A percentile compares a stretch with the other conserved stretches of the same genome.
Conservation (phyloP, 1,284 basidiomycete species). For the Abortiporus biennis region DNA sequence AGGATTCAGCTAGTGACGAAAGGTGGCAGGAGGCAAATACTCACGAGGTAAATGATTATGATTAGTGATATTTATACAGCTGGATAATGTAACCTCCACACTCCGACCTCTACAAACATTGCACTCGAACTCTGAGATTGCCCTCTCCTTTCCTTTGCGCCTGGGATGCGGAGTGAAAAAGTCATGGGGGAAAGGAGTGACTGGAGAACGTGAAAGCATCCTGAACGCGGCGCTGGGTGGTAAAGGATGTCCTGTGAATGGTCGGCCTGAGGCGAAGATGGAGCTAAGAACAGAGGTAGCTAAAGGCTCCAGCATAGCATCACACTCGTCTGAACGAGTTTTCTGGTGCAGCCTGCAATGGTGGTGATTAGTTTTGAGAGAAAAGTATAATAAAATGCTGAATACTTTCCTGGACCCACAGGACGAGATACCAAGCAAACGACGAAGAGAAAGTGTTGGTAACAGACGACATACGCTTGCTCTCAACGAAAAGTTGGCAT, state of each 20-base stretch:
- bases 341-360: no score
- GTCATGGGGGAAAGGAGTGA: slow-evolving; percentile 33
- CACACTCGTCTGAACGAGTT: no score
- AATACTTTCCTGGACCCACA: background rate
- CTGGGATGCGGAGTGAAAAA: slow-evolving; percentile 52
- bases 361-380: no score
- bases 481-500: no score
- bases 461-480: no score
- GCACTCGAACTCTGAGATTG: slow-evolving; percentile 24
- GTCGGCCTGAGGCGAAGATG: slow-evolving; percentile 40
- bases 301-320: slow-evolving; percentile 43
- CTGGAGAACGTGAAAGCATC: slow-evolving; percentile 19
- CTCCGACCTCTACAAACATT: slow-evolving; percentile 9
- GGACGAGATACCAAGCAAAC: background rate
- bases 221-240: slow-evolving; percentile 17
- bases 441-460: no score
- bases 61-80: no score
- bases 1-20: no score
- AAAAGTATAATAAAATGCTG: no score
- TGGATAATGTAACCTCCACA: no score
- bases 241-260: slow-evolving; percentile 22
- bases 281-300: slow-evolving; percentile 44
- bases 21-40: no score
- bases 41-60: no score
- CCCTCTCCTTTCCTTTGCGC: slow-evolving; percentile 47